phyloP scores from a whole-genome alignment of 2,329 filamentous ascomycete genomes.

The Xylaria sp. region DNA sequence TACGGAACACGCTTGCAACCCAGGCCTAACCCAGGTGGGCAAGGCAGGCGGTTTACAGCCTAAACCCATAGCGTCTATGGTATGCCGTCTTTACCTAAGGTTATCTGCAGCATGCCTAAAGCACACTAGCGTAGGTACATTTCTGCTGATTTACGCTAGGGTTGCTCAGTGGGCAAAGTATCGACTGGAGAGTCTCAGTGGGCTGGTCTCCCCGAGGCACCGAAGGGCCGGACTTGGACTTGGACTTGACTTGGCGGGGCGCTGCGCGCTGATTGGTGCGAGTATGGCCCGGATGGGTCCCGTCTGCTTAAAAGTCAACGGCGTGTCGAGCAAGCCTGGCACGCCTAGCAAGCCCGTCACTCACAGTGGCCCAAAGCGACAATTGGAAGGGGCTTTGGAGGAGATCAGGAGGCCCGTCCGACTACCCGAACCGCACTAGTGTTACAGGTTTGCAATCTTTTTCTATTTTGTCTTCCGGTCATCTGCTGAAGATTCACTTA shows the following conservation, averaged over 20 bases:
- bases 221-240: neutral
- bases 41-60: too few relatives aligned
- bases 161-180: neutral
- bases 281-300: neutral
- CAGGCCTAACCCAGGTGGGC: neutral
- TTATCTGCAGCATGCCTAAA: too few relatives aligned
- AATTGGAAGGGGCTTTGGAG: constrained; percentile 5
- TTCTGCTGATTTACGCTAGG: neutral
- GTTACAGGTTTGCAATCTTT: constrained; percentile 12
- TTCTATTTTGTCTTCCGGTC: neutral
- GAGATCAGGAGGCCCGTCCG: constrained; percentile 10
- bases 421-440: constrained; percentile 20
- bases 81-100: too few relatives aligned
- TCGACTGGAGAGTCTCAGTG: neutral
- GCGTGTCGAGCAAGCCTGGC: neutral
- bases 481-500: neutral
- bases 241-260: constrained; percentile 8
- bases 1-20: neutral
- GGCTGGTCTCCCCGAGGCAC: neutral
- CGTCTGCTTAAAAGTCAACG: neutral
- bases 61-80: too few relatives aligned
- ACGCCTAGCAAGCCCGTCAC: neutral
- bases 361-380: neutral
- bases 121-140: neutral
- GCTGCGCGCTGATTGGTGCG: neutral